phyloP scores from a whole-genome alignment of 805 yeast species.

The Suhomyces vadensis region DNA sequence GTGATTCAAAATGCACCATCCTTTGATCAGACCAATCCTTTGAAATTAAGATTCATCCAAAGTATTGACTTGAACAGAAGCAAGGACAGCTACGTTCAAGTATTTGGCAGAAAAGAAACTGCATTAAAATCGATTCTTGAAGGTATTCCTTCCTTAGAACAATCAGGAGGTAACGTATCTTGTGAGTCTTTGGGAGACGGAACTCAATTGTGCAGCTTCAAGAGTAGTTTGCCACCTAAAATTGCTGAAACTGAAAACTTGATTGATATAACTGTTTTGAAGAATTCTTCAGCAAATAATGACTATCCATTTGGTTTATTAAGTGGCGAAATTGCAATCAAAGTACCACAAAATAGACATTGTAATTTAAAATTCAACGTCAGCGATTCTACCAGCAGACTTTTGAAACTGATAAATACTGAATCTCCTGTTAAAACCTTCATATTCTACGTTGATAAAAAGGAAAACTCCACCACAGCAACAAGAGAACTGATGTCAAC shows the following conservation, averaged over 20 bases:
- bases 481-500: conserved; percentile 13
- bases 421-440: conserved; percentile 66
- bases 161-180: conserved; percentile 21
- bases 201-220: conserved; percentile 53
- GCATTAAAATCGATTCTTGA: conserved; percentile 44
- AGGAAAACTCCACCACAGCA: conserved; percentile 14
- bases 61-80: conserved; percentile 47
- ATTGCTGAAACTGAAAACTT: conserved; percentile 38
- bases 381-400: conserved; percentile 37
- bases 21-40: conserved; percentile 61
- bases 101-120: conserved; percentile 53
- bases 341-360: conserved; percentile 60
- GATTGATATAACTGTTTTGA: conserved; percentile 51
- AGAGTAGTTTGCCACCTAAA: conserved; percentile 48
- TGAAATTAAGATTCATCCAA: conserved; percentile 73
- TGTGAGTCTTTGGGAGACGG: conserved; percentile 48
- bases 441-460: conserved; percentile 48
- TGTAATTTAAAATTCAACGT: conserved; percentile 64
- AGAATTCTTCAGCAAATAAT: conserved; percentile 45
- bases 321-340: conserved; percentile 59
- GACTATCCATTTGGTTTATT: conserved; percentile 63
- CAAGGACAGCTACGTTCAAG: conserved; percentile 40
- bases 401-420: conserved; percentile 9
- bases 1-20: conserved; percentile 48
- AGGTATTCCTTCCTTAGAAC: conserved; percentile 67